phyloP scores from a whole-genome alignment of 2,329 filamentous ascomycete species.

The Trichoderma koningiopsis region DNA sequence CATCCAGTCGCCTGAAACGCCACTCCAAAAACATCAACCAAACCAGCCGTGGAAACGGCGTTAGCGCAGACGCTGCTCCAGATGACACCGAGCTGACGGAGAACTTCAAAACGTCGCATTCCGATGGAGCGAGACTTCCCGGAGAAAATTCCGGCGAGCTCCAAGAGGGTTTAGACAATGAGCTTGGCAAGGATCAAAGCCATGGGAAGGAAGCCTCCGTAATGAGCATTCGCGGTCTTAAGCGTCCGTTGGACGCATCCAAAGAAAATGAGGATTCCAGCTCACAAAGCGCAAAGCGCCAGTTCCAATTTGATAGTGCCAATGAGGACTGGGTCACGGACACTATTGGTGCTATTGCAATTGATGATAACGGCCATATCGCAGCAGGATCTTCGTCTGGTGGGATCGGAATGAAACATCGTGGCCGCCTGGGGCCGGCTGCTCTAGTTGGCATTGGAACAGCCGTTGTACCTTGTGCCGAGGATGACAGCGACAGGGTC shows the following conservation, averaged over 20 bases:
- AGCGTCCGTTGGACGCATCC: conserved; percentile 36
- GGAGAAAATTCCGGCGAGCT: not conserved
- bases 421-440: conserved; percentile 86
- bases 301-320: conserved; percentile 30
- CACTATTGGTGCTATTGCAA: conserved; percentile 93
- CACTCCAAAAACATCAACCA: conserved; percentile 2
- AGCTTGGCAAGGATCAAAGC: conserved; percentile 23
- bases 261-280: conserved; percentile 19
- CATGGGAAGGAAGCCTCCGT: not conserved
- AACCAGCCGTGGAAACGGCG: not conserved
- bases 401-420: conserved; percentile 97
- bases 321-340: conserved; percentile 74
- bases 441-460: conserved; percentile 91
- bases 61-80: conserved; percentile 15
- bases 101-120: not conserved
- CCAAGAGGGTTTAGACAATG: conserved; percentile 19
- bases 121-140: not conserved
- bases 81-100: not conserved
- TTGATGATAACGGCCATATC: conserved; percentile 83
- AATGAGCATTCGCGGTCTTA: conserved; percentile 38
- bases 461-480: conserved; percentile 77
- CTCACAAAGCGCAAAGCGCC: conserved; percentile 28
- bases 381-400: conserved; percentile 95
- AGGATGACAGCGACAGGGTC: conserved; percentile 67
- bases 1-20: conserved; percentile 2